Evolutionary conservation across 768 basidiomycete genomes (phyloP), one percentile per base, ranked within the genome.

Genomic region (Tephrocybe rancida): DNA sequence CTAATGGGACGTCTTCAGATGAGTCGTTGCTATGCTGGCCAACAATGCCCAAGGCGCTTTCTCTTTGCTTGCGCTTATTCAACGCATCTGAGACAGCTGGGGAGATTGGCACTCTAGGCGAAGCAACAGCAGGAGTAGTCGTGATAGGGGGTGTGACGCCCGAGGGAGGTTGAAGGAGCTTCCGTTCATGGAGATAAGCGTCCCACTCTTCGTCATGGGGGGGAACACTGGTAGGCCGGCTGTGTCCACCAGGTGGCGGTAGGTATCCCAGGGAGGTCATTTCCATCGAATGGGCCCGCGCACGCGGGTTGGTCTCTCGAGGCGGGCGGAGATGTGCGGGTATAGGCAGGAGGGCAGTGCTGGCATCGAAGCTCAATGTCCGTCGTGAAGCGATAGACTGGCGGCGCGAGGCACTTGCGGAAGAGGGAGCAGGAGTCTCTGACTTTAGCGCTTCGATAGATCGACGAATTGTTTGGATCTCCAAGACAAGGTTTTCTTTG

Each of bases 151-250:
- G 77, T 14, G 90, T 83, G 39, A 91, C 80, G 6, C 92, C 90
- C 18, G 86, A 80, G 9, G 92, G 91, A 38, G 92, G 92, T 62
- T 91, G 89, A 55, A 95, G 70, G 14, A 97, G 76, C 64, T 88
- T 92, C 50, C 94, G 83, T 45, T 95, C 91, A 41, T 84, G 85
- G 44, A 94, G 80, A 67, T 97, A 96, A 39, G 80, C 71, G 57
- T 95, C 89, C 94, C 94, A 97, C 58, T 90, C 86, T n/a, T 82
- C 78, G 38, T 89, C 84, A 44, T 80, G 81, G 35, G 89, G 69
- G n/a, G 89, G 88, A 5, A 77, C 86, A 60, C 88, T 90, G 0
- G 83, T 86, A 14, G 90, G 88, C 34, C 89, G 79, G 50, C 78
- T 77, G 49, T 88, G 84, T 1, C 81, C 79, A 13, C 81, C 81